These are phyloP conservation scores for Cladosporium austrohemisphaericum DNA, from an alignment of 2,329 filamentous ascomycete genomes.

Conservation along the genomic window DNA sequence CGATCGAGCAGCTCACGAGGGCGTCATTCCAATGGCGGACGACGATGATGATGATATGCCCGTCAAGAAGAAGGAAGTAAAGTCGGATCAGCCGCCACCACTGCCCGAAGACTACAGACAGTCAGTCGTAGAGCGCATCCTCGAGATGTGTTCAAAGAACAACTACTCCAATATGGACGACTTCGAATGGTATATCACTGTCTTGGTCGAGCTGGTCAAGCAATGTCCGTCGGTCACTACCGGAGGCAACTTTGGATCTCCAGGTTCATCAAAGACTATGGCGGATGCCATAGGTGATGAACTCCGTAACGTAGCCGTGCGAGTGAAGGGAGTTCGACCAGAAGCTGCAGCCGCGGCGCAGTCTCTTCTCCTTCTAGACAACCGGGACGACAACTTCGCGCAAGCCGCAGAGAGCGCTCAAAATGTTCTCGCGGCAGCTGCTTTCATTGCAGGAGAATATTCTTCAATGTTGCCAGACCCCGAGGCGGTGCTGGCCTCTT, in stretches of 20 bases:
- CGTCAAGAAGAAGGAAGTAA: slow-evolving; percentile 50
- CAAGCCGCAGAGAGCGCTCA: slow-evolving; percentile 47
- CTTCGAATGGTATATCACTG: slow-evolving; percentile 96
- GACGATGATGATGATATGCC: slow-evolving; percentile 56
- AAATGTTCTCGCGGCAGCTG: slow-evolving; percentile 69
- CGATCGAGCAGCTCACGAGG: slow-evolving; percentile 43
- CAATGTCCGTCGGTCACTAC: slow-evolving; percentile 52
- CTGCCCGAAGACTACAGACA: slow-evolving; percentile 82
- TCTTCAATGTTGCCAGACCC: slow-evolving; percentile 66
- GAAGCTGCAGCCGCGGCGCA: slow-evolving; percentile 83
- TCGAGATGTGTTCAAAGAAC: slow-evolving; percentile 84
- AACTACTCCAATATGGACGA: slow-evolving; percentile 83
- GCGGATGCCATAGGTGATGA: slow-evolving; percentile 68
- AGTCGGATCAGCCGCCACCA: slow-evolving; percentile 50
- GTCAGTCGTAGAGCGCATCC: slow-evolving; percentile 75
- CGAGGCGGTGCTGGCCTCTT: slow-evolving; percentile 66
- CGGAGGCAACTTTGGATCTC: slow-evolving; percentile 16
- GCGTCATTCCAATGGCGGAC: slow-evolving; percentile 49
- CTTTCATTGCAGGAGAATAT: slow-evolving; percentile 89
- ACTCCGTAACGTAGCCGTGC: slow-evolving; percentile 83
- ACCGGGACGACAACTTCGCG: slow-evolving; percentile 55
- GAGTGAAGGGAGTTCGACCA: slow-evolving; percentile 76
- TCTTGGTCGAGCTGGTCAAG: slow-evolving; percentile 79
- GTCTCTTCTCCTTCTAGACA: slow-evolving; percentile 63
- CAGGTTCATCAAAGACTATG: slow-evolving; percentile 11